phyloP scores from a whole-genome alignment of 1,284 basidiomycete species.

The Moniliophthora roreri region DNA sequence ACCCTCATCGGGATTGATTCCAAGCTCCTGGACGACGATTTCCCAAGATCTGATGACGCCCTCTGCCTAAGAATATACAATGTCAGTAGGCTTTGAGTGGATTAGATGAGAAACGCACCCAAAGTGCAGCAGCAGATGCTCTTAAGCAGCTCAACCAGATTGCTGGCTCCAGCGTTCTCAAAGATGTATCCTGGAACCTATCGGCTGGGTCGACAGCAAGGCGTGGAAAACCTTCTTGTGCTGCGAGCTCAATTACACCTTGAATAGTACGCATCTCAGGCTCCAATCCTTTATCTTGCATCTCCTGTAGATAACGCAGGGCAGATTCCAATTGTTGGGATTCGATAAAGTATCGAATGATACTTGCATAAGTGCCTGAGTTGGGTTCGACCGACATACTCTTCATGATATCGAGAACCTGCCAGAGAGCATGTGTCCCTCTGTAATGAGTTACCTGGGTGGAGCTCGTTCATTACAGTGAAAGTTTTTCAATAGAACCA shows the following conservation, averaged over 20 bases:
- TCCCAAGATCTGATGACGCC: conserved; percentile 69
- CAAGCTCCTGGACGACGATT: conserved; percentile 49
- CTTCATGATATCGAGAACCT: conserved; percentile 45
- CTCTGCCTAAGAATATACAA: conserved; percentile 46
- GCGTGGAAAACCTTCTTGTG: conserved; percentile 48
- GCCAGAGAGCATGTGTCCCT: conserved; percentile 34
- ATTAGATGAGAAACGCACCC: conserved; percentile 45
- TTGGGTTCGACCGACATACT: conserved; percentile 46
- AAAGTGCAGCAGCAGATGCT: conserved; percentile 55
- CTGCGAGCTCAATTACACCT: conserved; percentile 47
- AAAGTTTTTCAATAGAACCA: background rate
- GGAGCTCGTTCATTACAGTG: conserved; percentile 5
- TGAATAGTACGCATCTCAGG: conserved; percentile 51
- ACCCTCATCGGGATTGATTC: conserved; percentile 72
- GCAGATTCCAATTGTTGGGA: conserved; percentile 62
- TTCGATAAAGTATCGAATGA: conserved; percentile 48
- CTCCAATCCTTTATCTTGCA: conserved; percentile 44
- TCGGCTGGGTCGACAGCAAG: conserved; percentile 69
- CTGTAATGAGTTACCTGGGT: conserved; percentile 36
- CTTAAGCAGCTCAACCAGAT: conserved; percentile 62
- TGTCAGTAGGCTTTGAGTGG: conserved; percentile 8
- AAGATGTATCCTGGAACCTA: conserved; percentile 54
- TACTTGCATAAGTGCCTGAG: conserved; percentile 48
- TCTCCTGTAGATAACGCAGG: conserved; percentile 52
- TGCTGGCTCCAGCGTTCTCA: conserved; percentile 49